Evolutionary conservation across 2,329 filamentous ascomycete species (phyloP).

Genomic region (Cylindrodendrum hubeiense): DNA sequence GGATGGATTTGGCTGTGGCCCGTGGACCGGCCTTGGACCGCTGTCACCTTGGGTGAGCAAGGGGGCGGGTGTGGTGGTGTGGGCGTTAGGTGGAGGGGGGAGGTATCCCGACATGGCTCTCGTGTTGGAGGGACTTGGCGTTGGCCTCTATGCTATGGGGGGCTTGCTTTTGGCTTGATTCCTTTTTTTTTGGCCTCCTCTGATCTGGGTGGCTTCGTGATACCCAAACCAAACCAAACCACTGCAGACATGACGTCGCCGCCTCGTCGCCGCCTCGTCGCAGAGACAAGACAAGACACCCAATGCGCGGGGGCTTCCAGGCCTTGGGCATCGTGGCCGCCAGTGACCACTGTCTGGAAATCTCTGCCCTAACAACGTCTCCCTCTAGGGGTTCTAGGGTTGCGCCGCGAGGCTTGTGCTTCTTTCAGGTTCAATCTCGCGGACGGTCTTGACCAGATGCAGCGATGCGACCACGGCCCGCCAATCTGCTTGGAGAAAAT

Average conservation of each 20-base stretch:
- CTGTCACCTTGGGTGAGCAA: background rate
- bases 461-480: conserved; percentile 16
- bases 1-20: background rate
- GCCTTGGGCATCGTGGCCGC: background rate
- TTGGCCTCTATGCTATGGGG: background rate
- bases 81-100: background rate
- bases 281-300: no score
- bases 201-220: background rate
- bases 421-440: conserved; percentile 39
- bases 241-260: no score
- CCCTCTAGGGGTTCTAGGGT: background rate
- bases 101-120: background rate
- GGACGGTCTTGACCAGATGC: conserved; percentile 37
- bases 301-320: no score
- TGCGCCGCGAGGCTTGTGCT: background rate
- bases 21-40: background rate
- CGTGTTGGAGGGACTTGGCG: background rate
- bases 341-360: background rate
- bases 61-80: background rate
- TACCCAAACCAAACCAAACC: no score
- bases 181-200: background rate
- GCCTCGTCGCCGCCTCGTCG: no score
- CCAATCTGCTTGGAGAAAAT: conserved; percentile 29
- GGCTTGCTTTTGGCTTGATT: background rate
- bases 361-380: background rate